Conservation (phyloP, 305 asterid species). For the Fraxinus nigra region DNA sequence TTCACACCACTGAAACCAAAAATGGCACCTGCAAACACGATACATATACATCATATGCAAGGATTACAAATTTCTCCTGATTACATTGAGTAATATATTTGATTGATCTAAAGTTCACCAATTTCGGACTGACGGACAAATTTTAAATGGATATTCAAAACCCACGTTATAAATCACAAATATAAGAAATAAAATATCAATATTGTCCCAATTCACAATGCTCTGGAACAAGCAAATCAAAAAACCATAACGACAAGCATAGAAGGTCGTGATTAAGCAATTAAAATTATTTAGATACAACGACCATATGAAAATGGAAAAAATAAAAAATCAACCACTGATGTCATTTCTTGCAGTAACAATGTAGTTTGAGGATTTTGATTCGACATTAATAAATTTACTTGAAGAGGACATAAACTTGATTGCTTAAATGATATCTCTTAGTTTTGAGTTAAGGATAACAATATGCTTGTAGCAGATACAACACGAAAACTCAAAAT, state of each 20-base stretch:
- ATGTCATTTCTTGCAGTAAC: background rate
- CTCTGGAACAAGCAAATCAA: background rate
- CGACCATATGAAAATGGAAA: background rate
- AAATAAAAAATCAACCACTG: background rate
- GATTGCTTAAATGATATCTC: background rate
- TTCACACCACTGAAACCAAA: slow-evolving; percentile 15
- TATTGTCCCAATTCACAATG: background rate
- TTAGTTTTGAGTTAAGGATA: no score
- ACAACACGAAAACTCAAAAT: no score
- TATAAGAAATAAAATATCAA: background rate
- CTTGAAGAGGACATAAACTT: background rate
- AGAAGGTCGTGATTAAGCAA: background rate
- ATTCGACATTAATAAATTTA: background rate
- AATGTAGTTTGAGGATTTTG: background rate
- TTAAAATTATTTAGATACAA: background rate
- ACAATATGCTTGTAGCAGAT: no score
- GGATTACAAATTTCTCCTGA: background rate
- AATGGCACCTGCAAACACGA: slow-evolving; percentile 22
- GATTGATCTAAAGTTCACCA: background rate
- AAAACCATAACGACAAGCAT: background rate
- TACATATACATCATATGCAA: background rate
- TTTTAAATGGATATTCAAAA: background rate
- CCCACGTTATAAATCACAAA: background rate
- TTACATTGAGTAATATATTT: background rate
- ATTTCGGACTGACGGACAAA: background rate